Evolutionary conservation across 306 rosid species (phyloP).

Genomic region (Crotalaria pallida): DNA sequence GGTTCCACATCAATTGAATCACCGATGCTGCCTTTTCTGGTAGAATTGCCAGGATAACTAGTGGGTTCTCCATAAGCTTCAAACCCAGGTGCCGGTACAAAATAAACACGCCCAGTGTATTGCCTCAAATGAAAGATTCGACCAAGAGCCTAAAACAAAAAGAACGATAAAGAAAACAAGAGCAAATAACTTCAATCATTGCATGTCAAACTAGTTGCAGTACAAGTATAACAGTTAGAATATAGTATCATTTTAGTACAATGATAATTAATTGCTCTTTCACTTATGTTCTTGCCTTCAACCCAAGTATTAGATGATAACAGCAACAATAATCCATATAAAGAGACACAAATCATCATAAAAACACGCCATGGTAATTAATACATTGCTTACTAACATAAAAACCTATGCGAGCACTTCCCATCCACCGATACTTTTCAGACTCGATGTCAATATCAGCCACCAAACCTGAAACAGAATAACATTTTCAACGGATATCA

Average conservation of each 20-base stretch:
- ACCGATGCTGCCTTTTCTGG: background rate
- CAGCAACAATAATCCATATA: background rate
- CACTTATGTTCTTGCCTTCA: background rate
- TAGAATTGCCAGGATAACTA: constrained; percentile 32
- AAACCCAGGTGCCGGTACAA: constrained; percentile 81
- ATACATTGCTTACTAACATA: constrained; percentile 45
- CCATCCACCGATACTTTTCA: constrained; percentile 81
- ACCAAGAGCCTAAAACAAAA: constrained; percentile 48
- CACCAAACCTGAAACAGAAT: constrained; percentile 56
- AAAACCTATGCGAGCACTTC: constrained; percentile 71
- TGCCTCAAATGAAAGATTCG: constrained; percentile 59
- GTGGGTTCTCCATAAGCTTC: constrained; percentile 55
- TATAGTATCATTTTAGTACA: too few species aligned
- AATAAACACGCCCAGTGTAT: constrained; percentile 48
- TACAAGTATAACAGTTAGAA: background rate
- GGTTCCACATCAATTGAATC: constrained; percentile 33
- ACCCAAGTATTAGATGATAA: background rate
- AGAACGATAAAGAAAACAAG: background rate
- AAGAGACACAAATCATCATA: background rate
- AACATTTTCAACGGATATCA: background rate
- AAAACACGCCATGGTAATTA: constrained; percentile 1
- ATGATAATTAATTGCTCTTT: background rate
- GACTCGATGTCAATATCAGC: constrained; percentile 86
- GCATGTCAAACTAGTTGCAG: background rate
- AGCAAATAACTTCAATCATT: background rate